Evolutionary conservation across 768 basidiomycete genomes (phyloP).

Genomic region (Boletus insuetus): DNA sequence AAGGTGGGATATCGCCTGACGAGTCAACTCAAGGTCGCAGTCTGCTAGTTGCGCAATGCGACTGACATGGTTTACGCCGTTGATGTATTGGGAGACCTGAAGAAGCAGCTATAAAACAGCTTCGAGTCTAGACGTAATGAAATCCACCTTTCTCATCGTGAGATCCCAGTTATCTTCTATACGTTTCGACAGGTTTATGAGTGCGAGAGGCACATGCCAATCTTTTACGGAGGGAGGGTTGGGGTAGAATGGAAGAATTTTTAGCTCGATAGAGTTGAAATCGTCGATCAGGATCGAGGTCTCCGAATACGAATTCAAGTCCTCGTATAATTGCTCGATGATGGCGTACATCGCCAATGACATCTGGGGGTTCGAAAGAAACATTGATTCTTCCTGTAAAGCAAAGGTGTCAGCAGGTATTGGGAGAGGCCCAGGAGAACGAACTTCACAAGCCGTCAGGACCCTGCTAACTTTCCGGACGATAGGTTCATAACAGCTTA

Average conservation of each 20-base stretch:
- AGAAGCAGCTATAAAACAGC: not conserved
- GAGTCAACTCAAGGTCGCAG: slow-evolving; percentile 77
- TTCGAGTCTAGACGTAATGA: not conserved
- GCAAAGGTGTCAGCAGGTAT: slow-evolving; percentile 2
- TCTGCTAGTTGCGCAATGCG: slow-evolving; percentile 91
- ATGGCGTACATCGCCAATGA: slow-evolving; percentile 73
- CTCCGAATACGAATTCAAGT: slow-evolving; percentile 96
- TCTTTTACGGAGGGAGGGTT: slow-evolving; percentile 88
- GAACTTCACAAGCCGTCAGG: slow-evolving; percentile 83
- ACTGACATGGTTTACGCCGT: slow-evolving; percentile 89
- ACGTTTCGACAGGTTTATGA: slow-evolving; percentile 79
- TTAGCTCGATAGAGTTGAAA: slow-evolving; percentile 93
- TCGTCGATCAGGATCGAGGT: slow-evolving; percentile 88
- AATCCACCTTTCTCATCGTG: slow-evolving; percentile 81
- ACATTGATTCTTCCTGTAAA: slow-evolving; percentile 78
- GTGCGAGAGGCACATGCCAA: slow-evolving; percentile 93
- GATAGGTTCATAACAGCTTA: slow-evolving; percentile 94
- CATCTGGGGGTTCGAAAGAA: slow-evolving; percentile 73
- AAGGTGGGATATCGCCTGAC: slow-evolving; percentile 87
- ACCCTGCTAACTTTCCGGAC: slow-evolving; percentile 94
- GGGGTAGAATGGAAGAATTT: slow-evolving; percentile 95
- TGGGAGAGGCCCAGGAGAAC: slow-evolving; percentile 22
- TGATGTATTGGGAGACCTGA: slow-evolving; percentile 74
- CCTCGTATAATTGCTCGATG: slow-evolving; percentile 94
- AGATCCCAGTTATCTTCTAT: slow-evolving; percentile 95